phyloP scores from a whole-genome alignment of 495 filamentous ascomycete genomes.

The Penicillium herquei region DNA sequence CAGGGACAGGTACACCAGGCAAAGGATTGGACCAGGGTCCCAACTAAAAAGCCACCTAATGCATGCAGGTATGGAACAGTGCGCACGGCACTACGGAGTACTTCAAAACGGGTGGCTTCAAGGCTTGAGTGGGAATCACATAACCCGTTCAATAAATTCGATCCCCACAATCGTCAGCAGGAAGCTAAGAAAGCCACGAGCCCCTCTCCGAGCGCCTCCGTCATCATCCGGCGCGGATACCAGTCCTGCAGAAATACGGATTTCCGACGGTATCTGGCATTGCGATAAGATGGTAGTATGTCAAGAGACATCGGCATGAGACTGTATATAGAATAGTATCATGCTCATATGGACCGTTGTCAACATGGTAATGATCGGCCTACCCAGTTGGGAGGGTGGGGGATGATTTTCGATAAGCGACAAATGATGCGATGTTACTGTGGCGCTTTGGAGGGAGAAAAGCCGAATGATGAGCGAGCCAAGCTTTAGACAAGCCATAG shows the following conservation, averaged over 20 bases:
- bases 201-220: background rate
- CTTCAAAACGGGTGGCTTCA: constrained; percentile 1
- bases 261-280: constrained; percentile 7
- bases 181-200: constrained; percentile 1
- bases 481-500: constrained; percentile 21
- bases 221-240: background rate
- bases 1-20: too few relatives aligned
- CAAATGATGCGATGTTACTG: constrained; percentile 18
- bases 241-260: constrained; percentile 5
- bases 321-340: constrained; percentile 4
- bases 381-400: background rate
- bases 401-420: constrained; percentile 12
- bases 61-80: background rate
- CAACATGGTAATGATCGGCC: constrained; percentile 16
- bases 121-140: background rate
- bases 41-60: too few relatives aligned
- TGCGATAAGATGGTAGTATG: constrained; percentile 7
- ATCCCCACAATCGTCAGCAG: constrained; percentile 11
- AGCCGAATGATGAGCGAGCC: background rate
- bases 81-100: background rate
- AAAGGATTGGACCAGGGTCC: too few relatives aligned
- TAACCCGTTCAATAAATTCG: background rate
- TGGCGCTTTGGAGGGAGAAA: constrained; percentile 13
- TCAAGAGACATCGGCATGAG: background rate
- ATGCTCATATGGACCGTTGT: constrained; percentile 2